phyloP scores from a whole-genome alignment of 2,329 filamentous ascomycete species.

The Trichoderma sp. region DNA sequence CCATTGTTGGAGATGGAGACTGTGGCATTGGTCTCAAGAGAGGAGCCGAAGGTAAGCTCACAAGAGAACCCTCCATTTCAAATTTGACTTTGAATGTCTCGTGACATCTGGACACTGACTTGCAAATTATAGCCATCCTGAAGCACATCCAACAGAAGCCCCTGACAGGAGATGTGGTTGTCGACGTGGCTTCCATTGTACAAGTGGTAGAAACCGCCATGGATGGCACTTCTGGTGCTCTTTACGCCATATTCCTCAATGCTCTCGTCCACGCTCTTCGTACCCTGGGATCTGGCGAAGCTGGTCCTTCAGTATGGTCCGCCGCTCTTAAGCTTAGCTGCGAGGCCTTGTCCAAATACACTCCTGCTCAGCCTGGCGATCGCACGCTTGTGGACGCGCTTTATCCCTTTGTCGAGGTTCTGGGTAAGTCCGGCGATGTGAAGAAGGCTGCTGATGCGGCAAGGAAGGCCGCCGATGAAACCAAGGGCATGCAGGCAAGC shows the following conservation, averaged over 20 bases:
- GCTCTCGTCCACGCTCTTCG: constrained; percentile 67
- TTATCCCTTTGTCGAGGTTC: constrained; percentile 76
- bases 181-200: constrained; percentile 53
- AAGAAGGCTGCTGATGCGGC: constrained; percentile 74
- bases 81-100: background rate
- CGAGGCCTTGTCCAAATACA: constrained; percentile 74
- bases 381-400: constrained; percentile 88
- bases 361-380: constrained; percentile 84
- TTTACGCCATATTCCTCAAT: constrained; percentile 84
- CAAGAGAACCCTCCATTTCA: background rate
- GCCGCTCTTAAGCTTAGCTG: constrained; percentile 70
- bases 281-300: constrained; percentile 40
- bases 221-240: constrained; percentile 61
- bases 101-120: constrained; percentile 23
- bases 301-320: constrained; percentile 49
- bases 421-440: constrained; percentile 64
- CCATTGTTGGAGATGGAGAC: constrained; percentile 85
- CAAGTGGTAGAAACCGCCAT: constrained; percentile 56
- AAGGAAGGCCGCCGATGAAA: constrained; percentile 72
- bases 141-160: constrained; percentile 46
- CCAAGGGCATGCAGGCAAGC: constrained; percentile 89
- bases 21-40: constrained; percentile 84
- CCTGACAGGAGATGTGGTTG: constrained; percentile 51
- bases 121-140: constrained; percentile 46
- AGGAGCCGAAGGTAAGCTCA: constrained; percentile 69